A percentile compares a stretch with the other conserved stretches of the same genome.
These are phyloP conservation scores for Fusarium fracticaudum DNA, from an alignment of 2,329 filamentous ascomycete genomes.

Conservation along the genomic window DNA sequence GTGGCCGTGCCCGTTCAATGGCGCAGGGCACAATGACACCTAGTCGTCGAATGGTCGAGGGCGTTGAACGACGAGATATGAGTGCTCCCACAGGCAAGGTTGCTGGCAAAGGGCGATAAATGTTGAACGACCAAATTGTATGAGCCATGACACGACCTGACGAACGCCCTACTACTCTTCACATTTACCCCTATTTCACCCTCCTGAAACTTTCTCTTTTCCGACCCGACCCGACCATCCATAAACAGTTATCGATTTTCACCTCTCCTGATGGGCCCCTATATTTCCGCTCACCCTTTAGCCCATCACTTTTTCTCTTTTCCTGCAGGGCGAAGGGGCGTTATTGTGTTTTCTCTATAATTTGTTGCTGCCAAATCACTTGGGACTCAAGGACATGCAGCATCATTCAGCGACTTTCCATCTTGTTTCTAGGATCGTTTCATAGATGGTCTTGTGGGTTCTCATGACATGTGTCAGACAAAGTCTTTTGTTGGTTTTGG, in stretches of 20 bases:
- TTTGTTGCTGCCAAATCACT: constrained; percentile 1
- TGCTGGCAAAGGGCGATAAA: constrained; percentile 35
- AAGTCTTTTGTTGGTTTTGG: constrained; percentile 11
- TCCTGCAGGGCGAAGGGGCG: constrained; percentile 39
- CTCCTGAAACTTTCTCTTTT: background rate
- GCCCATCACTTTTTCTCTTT: constrained; percentile 28
- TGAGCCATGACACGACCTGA: constrained; percentile 37
- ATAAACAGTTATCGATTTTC: constrained; percentile 20
- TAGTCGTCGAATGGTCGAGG: constrained; percentile 66
- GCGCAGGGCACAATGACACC: constrained; percentile 68
- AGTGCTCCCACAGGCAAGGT: constrained; percentile 57
- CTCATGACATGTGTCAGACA: constrained; percentile 21
- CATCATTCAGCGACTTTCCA: constrained; percentile 18
- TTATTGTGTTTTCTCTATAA: constrained; percentile 21
- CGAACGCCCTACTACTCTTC: constrained; percentile 23
- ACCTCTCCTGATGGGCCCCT: constrained; percentile 12
- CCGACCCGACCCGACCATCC: background rate
- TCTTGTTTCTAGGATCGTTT: constrained; percentile 3
- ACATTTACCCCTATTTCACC: constrained; percentile 1
- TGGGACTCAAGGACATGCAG: constrained; percentile 12
- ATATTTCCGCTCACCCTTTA: background rate
- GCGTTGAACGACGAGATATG: constrained; percentile 57
- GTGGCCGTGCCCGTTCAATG: constrained; percentile 76
- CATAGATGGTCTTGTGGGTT: constrained; percentile 1
- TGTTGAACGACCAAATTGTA: background rate